Conservation (phyloP, 257 asterid genomes). For the Verbena officinalis region DNA sequence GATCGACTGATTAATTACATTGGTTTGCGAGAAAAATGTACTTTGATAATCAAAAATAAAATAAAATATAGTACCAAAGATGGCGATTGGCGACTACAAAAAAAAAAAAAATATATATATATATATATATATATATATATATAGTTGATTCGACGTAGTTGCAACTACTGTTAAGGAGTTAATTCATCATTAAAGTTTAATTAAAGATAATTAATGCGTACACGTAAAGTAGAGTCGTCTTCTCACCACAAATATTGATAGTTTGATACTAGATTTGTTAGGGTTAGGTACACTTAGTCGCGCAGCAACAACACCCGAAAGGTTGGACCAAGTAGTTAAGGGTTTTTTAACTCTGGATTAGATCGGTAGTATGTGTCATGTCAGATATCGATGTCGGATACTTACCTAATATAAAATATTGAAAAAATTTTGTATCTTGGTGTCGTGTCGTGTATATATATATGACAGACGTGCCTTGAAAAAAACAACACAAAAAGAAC, state of each 20-base stretch:
- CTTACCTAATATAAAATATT: no score
- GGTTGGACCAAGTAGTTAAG: no score
- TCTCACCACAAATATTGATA: neutral
- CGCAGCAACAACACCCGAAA: no score
- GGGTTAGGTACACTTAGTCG: neutral
- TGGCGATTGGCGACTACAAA: conserved; percentile 25
- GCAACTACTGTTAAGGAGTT: conserved; percentile 32
- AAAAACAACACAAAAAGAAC: conserved; percentile 15
- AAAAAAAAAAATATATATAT: no score
- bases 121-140: no score
- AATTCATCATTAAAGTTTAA: conserved; percentile 20
- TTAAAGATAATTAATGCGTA: conserved; percentile 33
- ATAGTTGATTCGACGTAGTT: conserved; percentile 30
- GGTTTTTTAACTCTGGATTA: no score
- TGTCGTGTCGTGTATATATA: no score
- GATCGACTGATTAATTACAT: conserved; percentile 10
- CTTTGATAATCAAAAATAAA: conserved; percentile 20
- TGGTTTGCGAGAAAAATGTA: conserved; percentile 21
- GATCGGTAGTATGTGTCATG: no score
- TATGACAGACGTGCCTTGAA: no score
- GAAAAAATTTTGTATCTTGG: no score
- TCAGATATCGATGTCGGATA: no score
- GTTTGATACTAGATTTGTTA: no score
- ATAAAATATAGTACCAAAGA: neutral
- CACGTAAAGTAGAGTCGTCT: conserved; percentile 26